Percentiles rank a stretch among this genome's conserved stretches.
Conservation (phyloP, 306 rosid genomes). For the Lathyrus oleraceus region DNA sequence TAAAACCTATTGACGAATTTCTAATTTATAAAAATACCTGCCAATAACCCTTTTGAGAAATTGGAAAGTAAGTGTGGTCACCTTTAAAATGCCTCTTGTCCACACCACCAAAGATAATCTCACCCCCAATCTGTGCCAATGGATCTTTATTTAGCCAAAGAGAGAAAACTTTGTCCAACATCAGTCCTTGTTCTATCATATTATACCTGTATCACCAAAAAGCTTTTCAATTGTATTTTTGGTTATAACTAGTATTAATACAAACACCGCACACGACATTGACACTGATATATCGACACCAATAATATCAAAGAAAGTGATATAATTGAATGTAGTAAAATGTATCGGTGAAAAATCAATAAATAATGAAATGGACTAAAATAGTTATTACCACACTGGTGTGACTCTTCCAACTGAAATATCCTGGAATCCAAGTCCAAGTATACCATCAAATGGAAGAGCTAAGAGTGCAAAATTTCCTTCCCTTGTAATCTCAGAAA, state of each 20-base stretch:
- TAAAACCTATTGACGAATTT: constrained; percentile 28
- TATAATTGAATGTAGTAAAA: no score
- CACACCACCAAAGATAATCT: constrained; percentile 67
- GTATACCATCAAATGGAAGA: constrained; percentile 50
- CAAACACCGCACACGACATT: no score
- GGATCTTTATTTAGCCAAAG: constrained; percentile 47
- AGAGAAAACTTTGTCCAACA: constrained; percentile 38
- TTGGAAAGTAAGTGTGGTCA: constrained; percentile 63
- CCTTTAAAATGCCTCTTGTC: constrained; percentile 66
- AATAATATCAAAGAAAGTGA: no score
- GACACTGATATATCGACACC: no score
- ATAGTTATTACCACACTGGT: constrained; percentile 51
- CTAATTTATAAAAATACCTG: constrained; percentile 47
- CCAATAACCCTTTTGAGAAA: constrained; percentile 67
- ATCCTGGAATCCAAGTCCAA: constrained; percentile 55
- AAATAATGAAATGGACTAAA: constrained; percentile 6
- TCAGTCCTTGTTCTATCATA: constrained; percentile 42
- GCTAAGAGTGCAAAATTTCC: constrained; percentile 39
- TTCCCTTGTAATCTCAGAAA: constrained; percentile 47
- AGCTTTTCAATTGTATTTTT: no score
- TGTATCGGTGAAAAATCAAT: no score
- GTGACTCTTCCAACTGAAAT: constrained; percentile 41
- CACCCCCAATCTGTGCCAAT: constrained; percentile 46
- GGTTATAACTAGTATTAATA: no score
- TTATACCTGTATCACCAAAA: constrained; percentile 44